Evolutionary conservation across 805 yeast species (phyloP).

Genomic region (Saccharomycopsis malanga): DNA sequence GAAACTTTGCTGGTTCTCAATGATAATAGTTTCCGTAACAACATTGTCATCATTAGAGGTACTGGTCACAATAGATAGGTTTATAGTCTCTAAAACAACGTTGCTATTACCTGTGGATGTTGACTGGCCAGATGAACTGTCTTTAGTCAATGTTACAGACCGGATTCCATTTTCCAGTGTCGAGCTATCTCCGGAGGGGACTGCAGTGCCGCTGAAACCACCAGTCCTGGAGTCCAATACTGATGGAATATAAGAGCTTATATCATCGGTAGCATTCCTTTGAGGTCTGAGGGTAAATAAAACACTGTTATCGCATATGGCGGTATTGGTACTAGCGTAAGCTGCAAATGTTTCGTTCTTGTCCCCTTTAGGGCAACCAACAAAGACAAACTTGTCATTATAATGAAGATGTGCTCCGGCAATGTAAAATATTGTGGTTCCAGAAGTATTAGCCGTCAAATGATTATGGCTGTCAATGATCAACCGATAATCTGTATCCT

Average conservation of each 20-base stretch:
- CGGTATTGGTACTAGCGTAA: constrained; percentile 10
- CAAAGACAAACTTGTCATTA: constrained; percentile 16
- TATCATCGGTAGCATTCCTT: not conserved
- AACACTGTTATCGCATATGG: constrained; percentile 5
- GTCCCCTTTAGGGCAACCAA: constrained; percentile 15
- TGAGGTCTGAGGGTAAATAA: constrained; percentile 13
- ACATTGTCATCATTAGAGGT: constrained; percentile 8
- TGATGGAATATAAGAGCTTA: constrained; percentile 10
- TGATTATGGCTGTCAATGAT: constrained; percentile 5
- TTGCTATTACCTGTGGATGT: not conserved
- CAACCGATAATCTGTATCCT: constrained; percentile 24
- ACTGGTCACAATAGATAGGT: not conserved
- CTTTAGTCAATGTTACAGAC: not conserved
- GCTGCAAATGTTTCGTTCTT: constrained; percentile 11
- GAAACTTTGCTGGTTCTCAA: constrained; percentile 13
- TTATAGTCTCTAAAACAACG: constrained; percentile 2
- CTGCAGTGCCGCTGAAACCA: not conserved
- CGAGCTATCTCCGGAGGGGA: not conserved
- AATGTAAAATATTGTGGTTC: constrained; percentile 18
- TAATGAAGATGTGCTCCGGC: constrained; percentile 19
- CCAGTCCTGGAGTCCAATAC: constrained; percentile 5
- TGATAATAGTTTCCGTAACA: constrained; percentile 16
- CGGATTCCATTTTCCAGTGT: too few species aligned
- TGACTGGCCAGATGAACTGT: not conserved
- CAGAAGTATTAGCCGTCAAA: constrained; percentile 11